Evolutionary conservation across 2,329 filamentous ascomycete genomes (phyloP).

Genomic region (Aureobasidium sp.): DNA sequence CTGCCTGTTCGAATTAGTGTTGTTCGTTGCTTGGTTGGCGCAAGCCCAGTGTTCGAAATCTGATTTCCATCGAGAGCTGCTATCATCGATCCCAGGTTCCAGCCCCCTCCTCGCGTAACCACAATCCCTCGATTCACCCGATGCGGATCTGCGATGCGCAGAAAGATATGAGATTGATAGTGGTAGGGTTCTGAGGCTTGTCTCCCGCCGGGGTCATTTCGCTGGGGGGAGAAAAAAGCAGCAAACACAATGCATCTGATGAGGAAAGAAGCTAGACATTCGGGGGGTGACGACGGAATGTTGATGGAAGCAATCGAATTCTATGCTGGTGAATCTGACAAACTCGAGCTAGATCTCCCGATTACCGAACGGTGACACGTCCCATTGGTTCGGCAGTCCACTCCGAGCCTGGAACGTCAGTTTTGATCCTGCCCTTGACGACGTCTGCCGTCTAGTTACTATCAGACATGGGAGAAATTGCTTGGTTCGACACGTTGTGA

Average conservation of each 20-base stretch:
- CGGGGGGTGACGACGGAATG: background rate
- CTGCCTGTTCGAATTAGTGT: background rate
- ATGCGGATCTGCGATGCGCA: background rate
- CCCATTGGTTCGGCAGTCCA: background rate
- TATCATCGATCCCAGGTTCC: background rate
- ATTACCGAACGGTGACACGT: background rate
- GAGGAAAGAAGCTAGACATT: background rate
- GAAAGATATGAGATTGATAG: background rate
- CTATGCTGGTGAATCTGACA: background rate
- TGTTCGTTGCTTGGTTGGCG: background rate
- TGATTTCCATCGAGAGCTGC: background rate
- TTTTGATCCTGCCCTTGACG: background rate
- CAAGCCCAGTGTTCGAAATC: background rate
- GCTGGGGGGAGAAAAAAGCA: background rate
- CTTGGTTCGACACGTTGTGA: background rate
- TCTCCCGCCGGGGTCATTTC: background rate
- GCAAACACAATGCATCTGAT: background rate
- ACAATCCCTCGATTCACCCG: background rate
- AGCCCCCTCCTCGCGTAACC: background rate
- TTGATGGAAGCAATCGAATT: conserved; percentile 2
- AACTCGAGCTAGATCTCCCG: conserved; percentile 4
- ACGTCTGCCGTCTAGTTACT: background rate
- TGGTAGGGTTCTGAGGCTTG: background rate
- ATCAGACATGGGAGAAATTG: background rate
- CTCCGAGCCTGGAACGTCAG: background rate